These are phyloP conservation scores for Globisporangium lucens DNA, from an alignment of 352 stramenopile species.

Conservation along the genomic window DNA sequence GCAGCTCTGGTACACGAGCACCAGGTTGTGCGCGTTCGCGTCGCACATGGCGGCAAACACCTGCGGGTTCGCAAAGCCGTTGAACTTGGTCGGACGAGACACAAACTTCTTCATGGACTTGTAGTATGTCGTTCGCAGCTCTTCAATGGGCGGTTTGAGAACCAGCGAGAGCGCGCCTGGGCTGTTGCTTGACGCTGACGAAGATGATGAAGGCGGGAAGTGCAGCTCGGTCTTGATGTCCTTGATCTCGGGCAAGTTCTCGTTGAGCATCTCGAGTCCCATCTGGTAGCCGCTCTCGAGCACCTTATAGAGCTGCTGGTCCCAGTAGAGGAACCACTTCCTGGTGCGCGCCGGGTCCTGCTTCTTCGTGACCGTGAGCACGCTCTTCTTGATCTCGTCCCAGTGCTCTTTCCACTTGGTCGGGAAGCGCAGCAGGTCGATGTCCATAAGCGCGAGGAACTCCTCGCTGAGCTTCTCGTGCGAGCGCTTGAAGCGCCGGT, in stretches of 20 bases:
- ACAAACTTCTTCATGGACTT: slow-evolving; percentile 95
- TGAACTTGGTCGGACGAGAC: slow-evolving; percentile 85
- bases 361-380: slow-evolving; percentile 67
- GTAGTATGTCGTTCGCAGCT: slow-evolving; percentile 93
- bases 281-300: slow-evolving; percentile 92
- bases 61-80: slow-evolving; percentile 83
- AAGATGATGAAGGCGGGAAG: slow-evolving; percentile 32
- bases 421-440: slow-evolving; percentile 87
- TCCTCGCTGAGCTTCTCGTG: slow-evolving; percentile 84
- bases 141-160: slow-evolving; percentile 91
- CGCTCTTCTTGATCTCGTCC: slow-evolving; percentile 76
- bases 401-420: slow-evolving; percentile 87
- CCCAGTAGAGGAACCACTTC: slow-evolving; percentile 93
- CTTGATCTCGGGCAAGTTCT: slow-evolving; percentile 90
- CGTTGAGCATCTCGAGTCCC: slow-evolving; percentile 93
- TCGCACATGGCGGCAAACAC: slow-evolving; percentile 90
- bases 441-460: slow-evolving; percentile 81
- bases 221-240: slow-evolving; percentile 77
- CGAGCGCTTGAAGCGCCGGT: slow-evolving; percentile 86
- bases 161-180: slow-evolving; percentile 37
- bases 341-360: slow-evolving; percentile 80
- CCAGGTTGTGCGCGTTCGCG: slow-evolving; percentile 80
- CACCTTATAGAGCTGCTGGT: slow-evolving; percentile 95
- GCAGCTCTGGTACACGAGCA: slow-evolving; percentile 89
- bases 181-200: not conserved